Conservation (phyloP, 148 eudicot species). For the Spergularia bocconei region DNA sequence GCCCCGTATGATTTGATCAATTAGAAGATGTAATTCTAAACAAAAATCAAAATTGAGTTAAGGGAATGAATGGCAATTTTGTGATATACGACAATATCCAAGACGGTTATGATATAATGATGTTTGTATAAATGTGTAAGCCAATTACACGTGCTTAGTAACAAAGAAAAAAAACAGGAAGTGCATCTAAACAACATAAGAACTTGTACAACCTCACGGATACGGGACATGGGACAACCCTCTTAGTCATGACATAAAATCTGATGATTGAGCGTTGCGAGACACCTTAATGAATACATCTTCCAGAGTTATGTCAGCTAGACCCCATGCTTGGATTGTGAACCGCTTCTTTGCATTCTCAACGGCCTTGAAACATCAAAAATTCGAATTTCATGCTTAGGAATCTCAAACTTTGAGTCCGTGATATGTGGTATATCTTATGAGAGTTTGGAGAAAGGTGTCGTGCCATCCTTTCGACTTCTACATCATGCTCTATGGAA, state of each 20-base stretch:
- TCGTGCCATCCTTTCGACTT: conserved; percentile 59
- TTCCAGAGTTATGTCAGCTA: conserved; percentile 83
- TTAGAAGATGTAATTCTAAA: too few species aligned
- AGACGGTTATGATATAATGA: background rate
- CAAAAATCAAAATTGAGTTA: too few species aligned
- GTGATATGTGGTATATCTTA: conserved; percentile 74
- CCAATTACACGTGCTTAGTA: background rate
- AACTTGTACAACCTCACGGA: background rate
- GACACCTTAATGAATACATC: conserved; percentile 91
- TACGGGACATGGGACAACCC: too few species aligned
- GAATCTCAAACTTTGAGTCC: conserved; percentile 83
- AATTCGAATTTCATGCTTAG: conserved; percentile 57
- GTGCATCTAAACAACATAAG: background rate
- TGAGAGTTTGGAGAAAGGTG: conserved; percentile 55
- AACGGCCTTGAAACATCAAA: conserved; percentile 68
- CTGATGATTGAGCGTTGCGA: conserved; percentile 54
- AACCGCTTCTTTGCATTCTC: conserved; percentile 70
- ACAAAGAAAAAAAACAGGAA: background rate
- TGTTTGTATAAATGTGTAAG: background rate
- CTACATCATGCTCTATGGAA: conserved; percentile 53
- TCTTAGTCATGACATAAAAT: conserved; percentile 37
- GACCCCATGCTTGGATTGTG: conserved; percentile 79
- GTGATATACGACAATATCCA: too few species aligned
- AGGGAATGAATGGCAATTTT: too few species aligned
- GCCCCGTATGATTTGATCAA: too few species aligned